These are phyloP conservation scores for Phyllosticta paracitricarpa DNA, from an alignment of 2,329 filamentous ascomycete species.

Conservation along the genomic window DNA sequence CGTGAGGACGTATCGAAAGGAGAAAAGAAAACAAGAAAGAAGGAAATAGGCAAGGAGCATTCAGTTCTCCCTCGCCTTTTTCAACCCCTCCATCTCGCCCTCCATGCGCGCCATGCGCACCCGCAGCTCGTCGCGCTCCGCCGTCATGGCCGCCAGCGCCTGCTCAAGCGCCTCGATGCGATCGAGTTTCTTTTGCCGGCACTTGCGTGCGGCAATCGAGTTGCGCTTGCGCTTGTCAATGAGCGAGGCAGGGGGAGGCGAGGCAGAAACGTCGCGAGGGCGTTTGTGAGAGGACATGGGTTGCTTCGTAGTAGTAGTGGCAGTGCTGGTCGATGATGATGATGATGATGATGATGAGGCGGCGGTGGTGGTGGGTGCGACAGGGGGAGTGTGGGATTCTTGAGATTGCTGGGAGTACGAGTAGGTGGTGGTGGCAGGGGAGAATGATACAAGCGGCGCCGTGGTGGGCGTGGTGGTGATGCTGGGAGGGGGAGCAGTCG, in stretches of 20 bases:
- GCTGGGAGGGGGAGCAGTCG: background rate
- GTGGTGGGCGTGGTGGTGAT: background rate
- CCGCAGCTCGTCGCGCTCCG: conserved; percentile 54
- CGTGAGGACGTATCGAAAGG: background rate
- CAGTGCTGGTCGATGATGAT: background rate
- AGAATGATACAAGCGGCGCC: background rate
- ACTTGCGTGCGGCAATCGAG: conserved; percentile 61
- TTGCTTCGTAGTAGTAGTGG: background rate
- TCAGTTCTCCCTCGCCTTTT: conserved; percentile 28
- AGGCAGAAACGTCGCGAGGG: background rate
- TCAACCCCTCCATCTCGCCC: conserved; percentile 53
- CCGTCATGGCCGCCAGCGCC: conserved; percentile 47
- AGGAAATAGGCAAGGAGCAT: background rate
- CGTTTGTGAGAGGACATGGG: background rate
- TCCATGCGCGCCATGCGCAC: conserved; percentile 54
- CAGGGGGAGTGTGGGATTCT: background rate
- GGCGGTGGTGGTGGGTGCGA: background rate
- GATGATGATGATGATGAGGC: background rate
- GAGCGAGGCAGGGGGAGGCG: background rate
- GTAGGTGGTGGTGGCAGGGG: background rate
- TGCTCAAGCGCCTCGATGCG: conserved; percentile 53
- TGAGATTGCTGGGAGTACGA: background rate
- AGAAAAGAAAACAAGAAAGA: background rate
- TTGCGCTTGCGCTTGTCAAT: conserved; percentile 52
- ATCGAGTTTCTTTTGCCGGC: conserved; percentile 61